These are phyloP conservation scores for Myochromella boudieri DNA, from an alignment of 768 basidiomycete genomes.

Conservation along the genomic window DNA sequence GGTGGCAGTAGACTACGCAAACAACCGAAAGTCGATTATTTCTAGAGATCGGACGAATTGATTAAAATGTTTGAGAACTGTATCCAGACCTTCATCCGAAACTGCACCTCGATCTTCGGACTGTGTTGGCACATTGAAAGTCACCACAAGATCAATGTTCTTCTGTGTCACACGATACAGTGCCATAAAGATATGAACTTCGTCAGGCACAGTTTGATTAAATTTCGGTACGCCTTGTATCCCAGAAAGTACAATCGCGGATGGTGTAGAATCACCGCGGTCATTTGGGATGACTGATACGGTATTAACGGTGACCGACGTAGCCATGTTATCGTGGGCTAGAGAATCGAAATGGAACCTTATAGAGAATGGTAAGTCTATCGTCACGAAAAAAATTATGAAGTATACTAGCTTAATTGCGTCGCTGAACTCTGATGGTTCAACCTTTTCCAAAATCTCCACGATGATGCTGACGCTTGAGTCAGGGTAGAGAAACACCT, in stretches of 20 bases:
- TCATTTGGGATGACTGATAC: slow-evolving; percentile 40
- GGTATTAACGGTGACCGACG: slow-evolving; percentile 42
- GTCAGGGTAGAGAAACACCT: slow-evolving; percentile 78
- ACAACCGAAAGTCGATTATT: slow-evolving; percentile 70
- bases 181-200: slow-evolving; percentile 75
- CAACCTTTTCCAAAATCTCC: slow-evolving; percentile 80
- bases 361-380: slow-evolving; percentile 12
- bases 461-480: slow-evolving; percentile 76
- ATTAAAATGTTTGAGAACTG: slow-evolving; percentile 49
- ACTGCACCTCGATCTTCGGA: slow-evolving; percentile 46
- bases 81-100: slow-evolving; percentile 32
- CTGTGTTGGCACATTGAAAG: slow-evolving; percentile 74
- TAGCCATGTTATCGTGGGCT: slow-evolving; percentile 87
- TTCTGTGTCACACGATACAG: slow-evolving; percentile 76
- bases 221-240: slow-evolving; percentile 77
- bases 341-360: slow-evolving; percentile 92
- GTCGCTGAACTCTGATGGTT: slow-evolving; percentile 48
- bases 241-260: slow-evolving; percentile 65
- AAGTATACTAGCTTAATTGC: slow-evolving; percentile 53
- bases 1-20: too few species aligned
- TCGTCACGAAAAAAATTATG: too few species aligned
- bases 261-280: slow-evolving; percentile 50
- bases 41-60: slow-evolving; percentile 55
- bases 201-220: slow-evolving; percentile 57
- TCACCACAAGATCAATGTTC: slow-evolving; percentile 78